Evolutionary conservation across 2,329 filamentous ascomycete species (phyloP), one percentile per base, ranked within the genome.

Genomic region (Clonostachys sp.): DNA sequence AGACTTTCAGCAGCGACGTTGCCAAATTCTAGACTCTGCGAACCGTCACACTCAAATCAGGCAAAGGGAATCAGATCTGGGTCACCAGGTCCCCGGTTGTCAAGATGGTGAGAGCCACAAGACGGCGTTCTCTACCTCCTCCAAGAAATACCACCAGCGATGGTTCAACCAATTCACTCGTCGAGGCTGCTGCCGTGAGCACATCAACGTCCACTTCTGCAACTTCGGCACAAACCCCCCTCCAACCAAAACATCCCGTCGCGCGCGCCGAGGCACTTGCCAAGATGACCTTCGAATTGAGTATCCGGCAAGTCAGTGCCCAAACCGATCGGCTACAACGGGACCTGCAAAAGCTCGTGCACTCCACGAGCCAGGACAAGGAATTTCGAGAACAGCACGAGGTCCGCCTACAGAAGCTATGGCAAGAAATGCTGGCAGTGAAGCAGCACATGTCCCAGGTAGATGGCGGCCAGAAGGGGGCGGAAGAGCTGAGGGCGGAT

Each of bases 241-340:
- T 30, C 6, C 24, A 44, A 33, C 47, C 30, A 44, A 45, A 5
- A 2, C 54, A 42, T 12, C 53, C 63, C 8, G 40, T 59, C 30
- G 49, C 50, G 10, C 57, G 60, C 30, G 63, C 65, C 38, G 59
- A 66, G 5, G 59, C 61, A 34, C 56, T 69, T n/a, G 61, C 66
- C 6, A 56, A 51, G 40, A 67, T 68, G 61, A 67, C 61, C 6
- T 53, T 62, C n/a, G 66, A 69, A 52, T 60, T 68, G 45, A 62
- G 59, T 48, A 50, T 69, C 35, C 63, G 60, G 36, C 48, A 55
- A 34, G 50, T 68, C 20, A 45, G 49, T 30, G 46, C 48, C 18
- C 59, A 62, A 43, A 58, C 60, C 2, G 55, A 60, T 40, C 54
- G 57, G 5, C 58, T 68, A 3, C 59, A 66, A 45, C 51, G 51